Evolutionary conservation across 257 asterid genomes (phyloP), one percentile per base, ranked within the genome.

Genomic region (Fraxinus excelsior): DNA sequence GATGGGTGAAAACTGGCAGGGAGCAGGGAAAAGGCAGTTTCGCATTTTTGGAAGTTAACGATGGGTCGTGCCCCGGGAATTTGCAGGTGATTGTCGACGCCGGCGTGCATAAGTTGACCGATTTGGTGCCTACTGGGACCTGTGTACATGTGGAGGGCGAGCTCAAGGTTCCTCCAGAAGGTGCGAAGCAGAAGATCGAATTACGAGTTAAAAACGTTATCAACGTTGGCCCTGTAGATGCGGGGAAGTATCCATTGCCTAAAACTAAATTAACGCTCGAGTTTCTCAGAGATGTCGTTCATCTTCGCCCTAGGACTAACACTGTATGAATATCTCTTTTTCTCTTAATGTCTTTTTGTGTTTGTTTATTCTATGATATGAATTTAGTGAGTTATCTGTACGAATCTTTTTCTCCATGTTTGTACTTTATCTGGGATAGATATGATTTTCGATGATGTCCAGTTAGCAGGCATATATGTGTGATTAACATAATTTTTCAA

Each of bases 1-100:
- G 99, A 46, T 91, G 96, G 99, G 99, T 95, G 28, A 93, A 90
- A 85, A 89, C 98, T 0, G 99, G 99, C 0, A 84, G 99, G 26
- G 94, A 89, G 79, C 98, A 93, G 66, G 98, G 92, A 11, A 95
- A 90, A 83, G 97, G 97, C 0, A 34, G 88, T 4, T 86, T 95
- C 74, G 99, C 98, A 0, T 95, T 95, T 65, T 67, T 95, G 37
- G 98, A 90, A 81, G 89, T 95, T 16, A 91, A 91, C 75, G 99
- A 95, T 53, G 98, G 99, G 0, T 91, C 98, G 0, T 89, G 96
- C 71, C 91, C 93, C 28, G 91, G 87, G 49, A 91, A 89, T 75
- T 82, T 95, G 65, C 99, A 95, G 87, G 98, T 93, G 26, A 85
- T 95, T 18, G 94, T 93, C 13, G 92, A 89, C 25, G 76, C 89